Percentiles rank a stretch among this genome's conserved stretches.
phyloP scores from a whole-genome alignment of 257 asterid species.

The Ocimum tenuiflorum region DNA sequence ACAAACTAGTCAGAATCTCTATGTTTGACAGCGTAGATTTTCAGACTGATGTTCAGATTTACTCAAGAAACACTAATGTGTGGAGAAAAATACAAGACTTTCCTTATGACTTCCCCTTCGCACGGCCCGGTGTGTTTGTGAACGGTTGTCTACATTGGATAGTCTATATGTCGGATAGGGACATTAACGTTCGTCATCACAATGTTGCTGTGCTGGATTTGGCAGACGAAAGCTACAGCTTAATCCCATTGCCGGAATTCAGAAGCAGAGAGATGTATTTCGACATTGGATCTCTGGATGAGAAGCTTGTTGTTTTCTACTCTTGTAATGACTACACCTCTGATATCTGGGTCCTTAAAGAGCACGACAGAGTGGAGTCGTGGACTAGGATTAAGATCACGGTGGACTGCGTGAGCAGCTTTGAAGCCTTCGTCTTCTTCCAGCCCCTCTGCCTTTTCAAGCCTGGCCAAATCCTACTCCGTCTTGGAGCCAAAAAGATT shows the following conservation, averaged over 20 bases:
- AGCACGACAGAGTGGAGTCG: background rate
- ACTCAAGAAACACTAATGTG: slow-evolving; percentile 3
- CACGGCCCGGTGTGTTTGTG: background rate
- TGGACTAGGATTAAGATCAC: slow-evolving; percentile 14
- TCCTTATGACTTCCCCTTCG: background rate
- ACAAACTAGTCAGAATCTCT: slow-evolving; percentile 5
- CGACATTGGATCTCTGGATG: background rate
- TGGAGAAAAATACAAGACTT: slow-evolving; percentile 5
- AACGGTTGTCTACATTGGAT: background rate
- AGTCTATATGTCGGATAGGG: background rate
- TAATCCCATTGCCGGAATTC: background rate
- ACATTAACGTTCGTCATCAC: background rate
- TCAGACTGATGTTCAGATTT: slow-evolving; percentile 4
- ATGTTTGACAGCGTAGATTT: background rate
- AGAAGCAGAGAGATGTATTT: background rate
- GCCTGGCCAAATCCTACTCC: background rate
- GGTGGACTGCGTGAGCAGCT: background rate
- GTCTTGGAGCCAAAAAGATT: background rate
- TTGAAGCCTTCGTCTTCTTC: background rate
- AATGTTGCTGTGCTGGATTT: background rate
- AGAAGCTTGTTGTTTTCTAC: background rate
- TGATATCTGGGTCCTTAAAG: slow-evolving; percentile 10
- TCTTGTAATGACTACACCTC: background rate
- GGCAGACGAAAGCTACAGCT: background rate
- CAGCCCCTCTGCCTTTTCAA: slow-evolving; percentile 9